Conservation (phyloP, 2,329 filamentous ascomycete species). For the Neofusicoccum laricinum region DNA sequence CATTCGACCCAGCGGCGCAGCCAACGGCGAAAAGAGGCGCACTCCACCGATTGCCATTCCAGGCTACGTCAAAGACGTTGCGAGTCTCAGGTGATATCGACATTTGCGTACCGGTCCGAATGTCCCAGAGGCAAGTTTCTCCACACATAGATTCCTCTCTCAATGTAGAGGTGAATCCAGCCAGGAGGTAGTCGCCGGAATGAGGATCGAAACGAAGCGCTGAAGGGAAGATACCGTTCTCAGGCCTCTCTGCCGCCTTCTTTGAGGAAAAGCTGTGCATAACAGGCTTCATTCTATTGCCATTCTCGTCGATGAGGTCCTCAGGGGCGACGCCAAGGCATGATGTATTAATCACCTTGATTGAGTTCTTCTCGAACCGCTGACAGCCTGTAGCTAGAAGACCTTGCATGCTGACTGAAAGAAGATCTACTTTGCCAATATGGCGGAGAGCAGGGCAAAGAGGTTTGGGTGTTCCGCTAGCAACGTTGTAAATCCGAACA, state of each 20-base stretch:
- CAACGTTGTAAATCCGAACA: constrained; percentile 42
- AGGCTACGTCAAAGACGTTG: constrained; percentile 58
- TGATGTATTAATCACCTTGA: constrained; percentile 28
- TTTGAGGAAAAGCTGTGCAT: constrained; percentile 27
- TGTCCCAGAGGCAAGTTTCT: constrained; percentile 54
- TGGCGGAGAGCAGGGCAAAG: constrained; percentile 29
- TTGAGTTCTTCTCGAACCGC: constrained; percentile 29
- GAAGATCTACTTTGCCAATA: constrained; percentile 49
- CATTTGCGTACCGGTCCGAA: constrained; percentile 40
- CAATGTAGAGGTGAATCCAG: constrained; percentile 50
- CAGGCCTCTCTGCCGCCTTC: constrained; percentile 29
- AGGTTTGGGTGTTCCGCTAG: constrained; percentile 18
- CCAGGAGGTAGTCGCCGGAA: constrained; percentile 46
- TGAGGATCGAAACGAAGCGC: constrained; percentile 32
- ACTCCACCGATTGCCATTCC: constrained; percentile 45
- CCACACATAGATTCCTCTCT: constrained; percentile 39
- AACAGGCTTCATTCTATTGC: constrained; percentile 19
- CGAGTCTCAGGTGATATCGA: constrained; percentile 47
- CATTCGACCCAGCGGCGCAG: constrained; percentile 40
- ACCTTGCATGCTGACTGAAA: constrained; percentile 43
- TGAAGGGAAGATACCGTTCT: constrained; percentile 30
- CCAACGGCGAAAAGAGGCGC: constrained; percentile 53
- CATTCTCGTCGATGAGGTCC: neutral
- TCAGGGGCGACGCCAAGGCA: constrained; percentile 5
- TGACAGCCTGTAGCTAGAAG: constrained; percentile 50